phyloP scores from a whole-genome alignment of 2,329 filamentous ascomycete genomes.

The Fusarium sp. region DNA sequence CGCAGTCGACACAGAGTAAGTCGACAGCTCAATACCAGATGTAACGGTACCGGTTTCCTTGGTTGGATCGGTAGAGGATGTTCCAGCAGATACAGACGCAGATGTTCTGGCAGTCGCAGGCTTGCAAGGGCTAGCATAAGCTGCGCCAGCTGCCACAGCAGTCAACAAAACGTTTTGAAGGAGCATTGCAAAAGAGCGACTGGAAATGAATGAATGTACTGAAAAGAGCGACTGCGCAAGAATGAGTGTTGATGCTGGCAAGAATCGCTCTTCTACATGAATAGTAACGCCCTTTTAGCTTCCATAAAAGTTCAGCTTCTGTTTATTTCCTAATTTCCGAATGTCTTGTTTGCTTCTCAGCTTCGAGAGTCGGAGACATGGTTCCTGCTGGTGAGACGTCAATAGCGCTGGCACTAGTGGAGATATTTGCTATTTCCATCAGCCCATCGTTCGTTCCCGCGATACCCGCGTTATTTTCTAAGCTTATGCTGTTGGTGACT shows the following conservation, averaged over 20 bases:
- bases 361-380: not conserved
- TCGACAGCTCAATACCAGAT: not conserved
- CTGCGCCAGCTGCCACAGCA: not conserved
- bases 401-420: not conserved
- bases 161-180: not conserved
- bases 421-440: not conserved
- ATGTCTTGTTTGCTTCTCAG: not conserved
- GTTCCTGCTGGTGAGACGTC: not conserved
- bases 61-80: not conserved
- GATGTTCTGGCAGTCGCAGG: not conserved
- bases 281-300: not conserved
- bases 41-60: too few relatives aligned
- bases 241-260: not conserved
- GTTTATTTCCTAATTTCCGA: not conserved
- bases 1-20: not conserved
- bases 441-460: not conserved
- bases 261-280: too few relatives aligned
- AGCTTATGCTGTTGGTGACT: not conserved
- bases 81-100: rapidly evolving
- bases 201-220: not conserved
- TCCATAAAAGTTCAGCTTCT: too few relatives aligned
- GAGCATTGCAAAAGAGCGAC: not conserved
- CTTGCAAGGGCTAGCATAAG: not conserved
- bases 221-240: not conserved
- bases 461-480: not conserved